Evolutionary conservation across 2,329 filamentous ascomycete genomes (phyloP).

Genomic region (Fusarium continuum): DNA sequence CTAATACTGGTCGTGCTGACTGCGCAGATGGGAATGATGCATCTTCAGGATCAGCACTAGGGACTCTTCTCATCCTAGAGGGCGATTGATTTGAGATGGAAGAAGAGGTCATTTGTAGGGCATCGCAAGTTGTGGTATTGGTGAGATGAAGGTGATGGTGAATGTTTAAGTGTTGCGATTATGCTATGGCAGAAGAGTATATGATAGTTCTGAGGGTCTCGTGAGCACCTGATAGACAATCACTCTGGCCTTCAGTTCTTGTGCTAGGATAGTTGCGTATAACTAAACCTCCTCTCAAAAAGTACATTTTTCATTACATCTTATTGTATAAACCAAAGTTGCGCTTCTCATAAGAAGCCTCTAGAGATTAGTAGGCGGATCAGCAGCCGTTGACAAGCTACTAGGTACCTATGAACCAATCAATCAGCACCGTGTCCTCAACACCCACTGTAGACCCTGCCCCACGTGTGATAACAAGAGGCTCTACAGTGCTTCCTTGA

Average conservation of each 20-base stretch:
- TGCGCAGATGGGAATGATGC: constrained; percentile 15
- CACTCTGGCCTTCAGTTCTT: neutral
- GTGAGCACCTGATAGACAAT: neutral
- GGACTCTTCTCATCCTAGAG: constrained; percentile 28
- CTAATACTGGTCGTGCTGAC: constrained; percentile 1
- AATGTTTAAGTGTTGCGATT: neutral
- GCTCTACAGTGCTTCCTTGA: constrained; percentile 7
- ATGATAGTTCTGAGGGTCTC: neutral
- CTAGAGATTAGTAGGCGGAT: constrained; percentile 4
- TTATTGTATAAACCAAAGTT: neutral
- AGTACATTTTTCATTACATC: too few species aligned
- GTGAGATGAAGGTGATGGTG: neutral
- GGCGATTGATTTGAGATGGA: constrained; percentile 14
- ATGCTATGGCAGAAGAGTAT: neutral
- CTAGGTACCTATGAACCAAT: constrained; percentile 26
- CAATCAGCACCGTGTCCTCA: constrained; percentile 34
- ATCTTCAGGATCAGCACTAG: constrained; percentile 15
- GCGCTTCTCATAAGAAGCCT: neutral
- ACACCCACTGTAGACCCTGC: neutral
- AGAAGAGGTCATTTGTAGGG: constrained; percentile 29
- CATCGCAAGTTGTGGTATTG: neutral
- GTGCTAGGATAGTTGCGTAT: too few species aligned
- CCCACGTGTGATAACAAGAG: constrained; percentile 33
- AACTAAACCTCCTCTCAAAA: too few species aligned
- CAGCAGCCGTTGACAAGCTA: constrained; percentile 13